phyloP scores from a whole-genome alignment of 2,329 filamentous ascomycete species.

The Scleromitrula shiraiana region DNA sequence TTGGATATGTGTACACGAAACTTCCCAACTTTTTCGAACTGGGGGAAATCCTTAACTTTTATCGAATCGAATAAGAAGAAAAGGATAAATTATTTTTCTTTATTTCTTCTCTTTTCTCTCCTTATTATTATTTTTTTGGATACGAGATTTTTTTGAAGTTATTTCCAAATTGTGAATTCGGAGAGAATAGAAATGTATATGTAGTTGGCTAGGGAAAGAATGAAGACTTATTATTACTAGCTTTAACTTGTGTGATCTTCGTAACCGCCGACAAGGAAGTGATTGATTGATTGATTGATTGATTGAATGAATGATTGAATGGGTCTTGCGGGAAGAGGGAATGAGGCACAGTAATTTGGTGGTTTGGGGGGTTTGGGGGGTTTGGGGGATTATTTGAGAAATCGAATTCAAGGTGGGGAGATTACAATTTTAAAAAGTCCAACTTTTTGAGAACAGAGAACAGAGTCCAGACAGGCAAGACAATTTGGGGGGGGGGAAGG shows the following conservation, averaged over 20 bases:
- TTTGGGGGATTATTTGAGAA: too few relatives aligned
- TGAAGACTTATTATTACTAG: background rate
- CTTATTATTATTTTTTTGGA: too few relatives aligned
- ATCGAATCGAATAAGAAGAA: too few relatives aligned
- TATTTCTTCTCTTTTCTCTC: too few relatives aligned
- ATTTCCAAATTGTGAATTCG: background rate
- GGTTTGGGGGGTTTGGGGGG: background rate
- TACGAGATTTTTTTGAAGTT: background rate
- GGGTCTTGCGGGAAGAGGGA: slow-evolving; percentile 6
- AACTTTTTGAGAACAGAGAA: background rate
- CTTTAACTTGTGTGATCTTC: slow-evolving; percentile 1
- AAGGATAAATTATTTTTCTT: too few relatives aligned
- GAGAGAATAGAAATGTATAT: slow-evolving; percentile 5
- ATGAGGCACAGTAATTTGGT: slow-evolving; percentile 6
- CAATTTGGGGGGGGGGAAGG: too few relatives aligned
- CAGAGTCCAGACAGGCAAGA: too few relatives aligned
- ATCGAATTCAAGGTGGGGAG: background rate
- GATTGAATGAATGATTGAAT: background rate
- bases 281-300: too few relatives aligned
- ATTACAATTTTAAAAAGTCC: background rate
- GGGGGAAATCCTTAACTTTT: too few relatives aligned
- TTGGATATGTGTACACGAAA: background rate
- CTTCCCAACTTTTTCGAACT: too few relatives aligned
- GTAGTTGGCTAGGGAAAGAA: background rate
- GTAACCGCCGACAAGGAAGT: slow-evolving; percentile 9